These are phyloP conservation scores for Fusarium marasasianum DNA, from an alignment of 2,329 filamentous ascomycete genomes.

Conservation along the genomic window DNA sequence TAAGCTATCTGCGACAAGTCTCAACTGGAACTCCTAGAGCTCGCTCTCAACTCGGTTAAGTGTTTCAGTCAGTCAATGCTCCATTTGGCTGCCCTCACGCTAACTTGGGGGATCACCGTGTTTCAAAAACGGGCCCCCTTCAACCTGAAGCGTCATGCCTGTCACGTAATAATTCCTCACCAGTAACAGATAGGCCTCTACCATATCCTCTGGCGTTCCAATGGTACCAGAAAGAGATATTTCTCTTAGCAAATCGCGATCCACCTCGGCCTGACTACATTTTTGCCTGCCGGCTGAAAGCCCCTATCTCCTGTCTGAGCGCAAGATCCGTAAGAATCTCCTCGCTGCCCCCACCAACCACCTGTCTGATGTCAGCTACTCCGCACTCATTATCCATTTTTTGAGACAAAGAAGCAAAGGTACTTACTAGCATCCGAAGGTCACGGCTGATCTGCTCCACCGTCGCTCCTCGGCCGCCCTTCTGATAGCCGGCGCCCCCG, in stretches of 20 bases:
- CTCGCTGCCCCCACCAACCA: not conserved
- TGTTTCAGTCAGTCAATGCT: too few relatives aligned
- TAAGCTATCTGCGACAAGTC: too few relatives aligned
- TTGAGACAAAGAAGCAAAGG: accelerated
- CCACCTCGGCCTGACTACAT: not conserved
- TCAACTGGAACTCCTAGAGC: accelerated
- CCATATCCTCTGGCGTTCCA: too few relatives aligned
- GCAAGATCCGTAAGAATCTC: not conserved
- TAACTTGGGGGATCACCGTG: too few relatives aligned
- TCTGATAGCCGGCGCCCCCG: not conserved
- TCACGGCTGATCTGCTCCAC: not conserved
- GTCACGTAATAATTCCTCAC: accelerated
- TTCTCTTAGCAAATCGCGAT: accelerated
- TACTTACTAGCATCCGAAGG: not conserved
- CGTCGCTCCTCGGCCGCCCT: not conserved
- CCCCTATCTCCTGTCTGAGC: not conserved
- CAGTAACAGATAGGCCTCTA: accelerated
- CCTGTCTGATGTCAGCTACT: not conserved
- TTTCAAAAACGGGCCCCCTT: too few relatives aligned
- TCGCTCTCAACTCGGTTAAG: too few relatives aligned
- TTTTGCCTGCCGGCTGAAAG: not conserved
- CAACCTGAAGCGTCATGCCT: too few relatives aligned
- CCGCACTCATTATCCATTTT: not conserved
- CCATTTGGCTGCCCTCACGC: too few relatives aligned
- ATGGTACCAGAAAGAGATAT: too few relatives aligned